Base-by-base conservation (phyloP, 2,329 filamentous ascomycete species). In the Ceratocystiopsis minuta region DNA sequence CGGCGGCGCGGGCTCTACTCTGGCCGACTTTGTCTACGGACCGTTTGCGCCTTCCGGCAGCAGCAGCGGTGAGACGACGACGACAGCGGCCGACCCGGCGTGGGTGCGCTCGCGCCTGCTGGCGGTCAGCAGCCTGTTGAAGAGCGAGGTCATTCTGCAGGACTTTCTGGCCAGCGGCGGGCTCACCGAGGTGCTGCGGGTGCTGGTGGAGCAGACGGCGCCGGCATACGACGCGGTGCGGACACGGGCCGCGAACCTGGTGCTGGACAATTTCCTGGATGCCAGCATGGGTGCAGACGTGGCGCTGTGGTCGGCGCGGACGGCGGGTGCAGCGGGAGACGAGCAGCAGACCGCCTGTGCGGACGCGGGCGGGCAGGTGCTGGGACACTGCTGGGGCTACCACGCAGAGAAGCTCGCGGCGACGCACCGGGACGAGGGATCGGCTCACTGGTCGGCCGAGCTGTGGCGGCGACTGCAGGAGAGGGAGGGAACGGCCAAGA, bases 221-320 rank as follows among this genome's bases (percentile, higher is more conserved):
- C 55, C 59, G 5, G 60, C 63, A 20, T 72, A 73, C 61, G 64
- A 64, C 14, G 52, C 58, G 2, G 65, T 69, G 6, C 64, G 69
- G 52, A 64, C 63, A 44, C 72, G 68, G 51, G 66, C 70, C 18
- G 72, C 68, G 2, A 63, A 73, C 45, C 61, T 80, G 43, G 64
- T 78, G 24, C 62, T 70, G 32, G 77, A 81, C 52, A 75, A 66
- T 45, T 81, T 80, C 52, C 59, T 81, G n/a, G 76, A 81, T 51
- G 66, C 68, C 46, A 65, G 70, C 43, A 75, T 78, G 65, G 74
- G 75, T 35, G 75, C 75, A 3, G 59, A 61, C 18, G 48, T 67
- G 16, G 70, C 72, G 0, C 57, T 71, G 46, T 79, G 72, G 72
- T 73, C 73, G 0, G 36, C 12, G 16, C 31, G 31, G 3, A 45